Percentiles rank a stretch among this genome's conserved stretches.
These are phyloP conservation scores for Xylaria sp. DNA, from an alignment of 2,329 filamentous ascomycete genomes.

Conservation along the genomic window DNA sequence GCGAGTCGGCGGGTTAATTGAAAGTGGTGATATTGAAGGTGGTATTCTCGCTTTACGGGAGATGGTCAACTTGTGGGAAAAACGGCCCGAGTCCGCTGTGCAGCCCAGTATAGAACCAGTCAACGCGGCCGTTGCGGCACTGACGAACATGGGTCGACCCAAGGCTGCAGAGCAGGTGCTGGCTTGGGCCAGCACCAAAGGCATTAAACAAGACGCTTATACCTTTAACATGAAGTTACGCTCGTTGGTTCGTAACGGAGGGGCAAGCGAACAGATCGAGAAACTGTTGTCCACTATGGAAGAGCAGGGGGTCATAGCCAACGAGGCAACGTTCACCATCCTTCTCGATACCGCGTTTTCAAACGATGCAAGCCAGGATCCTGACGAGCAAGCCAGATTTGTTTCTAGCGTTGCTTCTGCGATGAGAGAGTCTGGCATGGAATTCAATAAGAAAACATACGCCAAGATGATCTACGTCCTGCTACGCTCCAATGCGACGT, in stretches of 20 bases:
- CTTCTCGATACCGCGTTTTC: slow-evolving; percentile 57
- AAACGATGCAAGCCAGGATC: slow-evolving; percentile 34
- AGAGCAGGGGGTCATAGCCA: slow-evolving; percentile 47
- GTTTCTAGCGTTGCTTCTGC: slow-evolving; percentile 52
- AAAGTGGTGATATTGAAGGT: slow-evolving; percentile 45
- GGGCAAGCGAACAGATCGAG: slow-evolving; percentile 41
- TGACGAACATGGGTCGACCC: slow-evolving; percentile 47
- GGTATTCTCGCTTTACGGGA: slow-evolving; percentile 62
- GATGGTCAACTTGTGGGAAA: slow-evolving; percentile 58
- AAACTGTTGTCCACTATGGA: slow-evolving; percentile 57
- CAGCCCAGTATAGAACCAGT: slow-evolving; percentile 59
- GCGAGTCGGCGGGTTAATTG: slow-evolving; percentile 61
- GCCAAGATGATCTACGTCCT: slow-evolving; percentile 64
- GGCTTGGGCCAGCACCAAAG: slow-evolving; percentile 51
- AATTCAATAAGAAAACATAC: slow-evolving; percentile 59
- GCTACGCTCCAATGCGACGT: slow-evolving; percentile 41
- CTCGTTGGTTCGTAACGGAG: slow-evolving; percentile 48
- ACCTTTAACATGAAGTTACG: slow-evolving; percentile 68
- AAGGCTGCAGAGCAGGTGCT: slow-evolving; percentile 51
- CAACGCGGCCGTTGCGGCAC: slow-evolving; percentile 63
- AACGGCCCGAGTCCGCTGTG: slow-evolving; percentile 39
- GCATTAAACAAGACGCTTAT: slow-evolving; percentile 51
- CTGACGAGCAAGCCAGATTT: slow-evolving; percentile 45
- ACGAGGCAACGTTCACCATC: slow-evolving; percentile 68
- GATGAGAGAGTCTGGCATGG: slow-evolving; percentile 53